Percentiles rank a stretch among this genome's conserved stretches.
These are phyloP conservation scores for Calonectria ilicicola DNA, from an alignment of 2,329 filamentous ascomycete genomes.

Conservation along the genomic window DNA sequence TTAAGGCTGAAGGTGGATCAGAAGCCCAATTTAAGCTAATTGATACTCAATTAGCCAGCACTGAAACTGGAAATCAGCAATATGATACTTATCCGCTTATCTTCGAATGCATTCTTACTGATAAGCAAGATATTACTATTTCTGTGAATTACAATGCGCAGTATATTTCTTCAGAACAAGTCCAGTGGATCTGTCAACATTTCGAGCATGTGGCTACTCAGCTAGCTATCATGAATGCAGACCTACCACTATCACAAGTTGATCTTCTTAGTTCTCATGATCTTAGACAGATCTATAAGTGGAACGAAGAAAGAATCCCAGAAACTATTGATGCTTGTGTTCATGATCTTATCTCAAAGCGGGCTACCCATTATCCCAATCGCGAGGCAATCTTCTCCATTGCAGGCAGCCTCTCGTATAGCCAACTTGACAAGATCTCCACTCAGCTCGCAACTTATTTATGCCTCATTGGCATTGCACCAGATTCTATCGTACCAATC, in stretches of 20 bases:
- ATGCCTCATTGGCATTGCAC: constrained; percentile 6
- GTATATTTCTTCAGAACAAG: background rate
- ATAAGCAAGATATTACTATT: background rate
- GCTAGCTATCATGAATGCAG: background rate
- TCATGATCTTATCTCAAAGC: constrained; percentile 8
- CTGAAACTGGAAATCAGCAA: background rate
- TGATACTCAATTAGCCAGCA: constrained; percentile 15
- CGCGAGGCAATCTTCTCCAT: constrained; percentile 23
- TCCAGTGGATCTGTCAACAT: background rate
- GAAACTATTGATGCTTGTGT: constrained; percentile 9
- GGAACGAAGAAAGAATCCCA: constrained; percentile 1
- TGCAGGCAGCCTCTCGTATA: constrained; percentile 32
- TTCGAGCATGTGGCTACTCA: background rate
- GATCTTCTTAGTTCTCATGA: constrained; percentile 6
- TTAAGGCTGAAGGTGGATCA: background rate
- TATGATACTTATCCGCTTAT: constrained; percentile 9
- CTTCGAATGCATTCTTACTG: constrained; percentile 1
- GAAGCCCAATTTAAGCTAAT: constrained; percentile 16
- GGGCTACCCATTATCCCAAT: background rate
- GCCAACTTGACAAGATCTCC: background rate
- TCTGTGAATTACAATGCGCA: constrained; percentile 1
- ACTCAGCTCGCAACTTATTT: constrained; percentile 5
- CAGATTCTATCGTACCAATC: constrained; percentile 20
- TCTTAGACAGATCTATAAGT: background rate
- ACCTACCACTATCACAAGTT: background rate